These are phyloP conservation scores for Tolypocladium pustulatum DNA, from an alignment of 2,329 filamentous ascomycete species.

Conservation along the genomic window DNA sequence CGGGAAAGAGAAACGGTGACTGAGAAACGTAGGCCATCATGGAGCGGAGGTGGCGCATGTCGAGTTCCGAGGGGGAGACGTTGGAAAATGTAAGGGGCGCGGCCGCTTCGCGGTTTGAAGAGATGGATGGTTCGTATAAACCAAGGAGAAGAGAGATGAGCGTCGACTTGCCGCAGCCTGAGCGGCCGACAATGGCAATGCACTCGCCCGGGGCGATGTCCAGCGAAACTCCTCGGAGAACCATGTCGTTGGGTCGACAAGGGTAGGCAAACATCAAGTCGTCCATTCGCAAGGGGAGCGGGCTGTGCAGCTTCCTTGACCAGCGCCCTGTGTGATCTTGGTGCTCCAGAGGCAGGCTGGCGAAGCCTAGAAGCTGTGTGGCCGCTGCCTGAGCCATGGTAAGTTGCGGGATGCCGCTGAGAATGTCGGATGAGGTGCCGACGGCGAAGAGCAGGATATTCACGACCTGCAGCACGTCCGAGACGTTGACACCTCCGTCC, in stretches of 20 bases:
- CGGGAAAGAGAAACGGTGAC: conserved; percentile 65
- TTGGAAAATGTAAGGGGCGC: conserved; percentile 46
- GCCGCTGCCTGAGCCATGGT: conserved; percentile 64
- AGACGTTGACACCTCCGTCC: conserved; percentile 35
- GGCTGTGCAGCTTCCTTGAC: conserved; percentile 11
- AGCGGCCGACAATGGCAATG: conserved; percentile 71
- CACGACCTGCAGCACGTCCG: conserved; percentile 61
- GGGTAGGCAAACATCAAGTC: conserved; percentile 66
- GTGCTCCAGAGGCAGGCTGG: conserved; percentile 41
- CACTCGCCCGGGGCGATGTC: conserved; percentile 51
- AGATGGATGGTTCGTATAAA: conserved; percentile 44
- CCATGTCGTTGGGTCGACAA: conserved; percentile 33
- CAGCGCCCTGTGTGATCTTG: conserved; percentile 48
- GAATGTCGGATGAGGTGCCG: conserved; percentile 57
- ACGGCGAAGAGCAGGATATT: conserved; percentile 79
- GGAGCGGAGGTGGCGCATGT: conserved; percentile 49
- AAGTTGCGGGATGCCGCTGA: conserved; percentile 72
- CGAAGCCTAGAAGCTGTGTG: conserved; percentile 59
- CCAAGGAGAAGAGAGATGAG: conserved; percentile 64
- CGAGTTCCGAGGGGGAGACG: conserved; percentile 44
- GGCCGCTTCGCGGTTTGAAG: not conserved
- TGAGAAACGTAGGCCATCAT: conserved; percentile 61
- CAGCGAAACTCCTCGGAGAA: conserved; percentile 58
- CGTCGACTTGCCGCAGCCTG: conserved; percentile 88
- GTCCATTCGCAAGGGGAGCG: conserved; percentile 34